These are phyloP conservation scores for Boechera retrofracta DNA, from an alignment of 345 rosid species.

Conservation along the genomic window DNA sequence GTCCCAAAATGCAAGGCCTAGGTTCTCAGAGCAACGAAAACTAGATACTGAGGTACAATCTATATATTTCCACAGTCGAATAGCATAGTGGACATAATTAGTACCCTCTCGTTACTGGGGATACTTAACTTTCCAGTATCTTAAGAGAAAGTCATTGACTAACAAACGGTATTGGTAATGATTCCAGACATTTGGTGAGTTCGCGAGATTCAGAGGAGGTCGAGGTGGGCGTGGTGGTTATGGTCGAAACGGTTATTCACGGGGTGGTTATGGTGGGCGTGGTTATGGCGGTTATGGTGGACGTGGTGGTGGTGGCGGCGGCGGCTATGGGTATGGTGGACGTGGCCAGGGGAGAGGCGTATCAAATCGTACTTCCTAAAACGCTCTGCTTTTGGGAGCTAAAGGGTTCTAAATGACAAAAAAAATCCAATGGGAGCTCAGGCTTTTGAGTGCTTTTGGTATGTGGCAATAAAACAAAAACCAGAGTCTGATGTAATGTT, in stretches of 20 bases:
- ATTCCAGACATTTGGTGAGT: constrained; percentile 75
- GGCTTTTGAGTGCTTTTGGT: constrained; percentile 17
- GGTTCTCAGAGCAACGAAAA: constrained; percentile 85
- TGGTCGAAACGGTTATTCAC: constrained; percentile 49
- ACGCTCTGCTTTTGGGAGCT: neutral
- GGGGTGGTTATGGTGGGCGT: constrained; percentile 51
- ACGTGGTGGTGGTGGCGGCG: constrained; percentile 47
- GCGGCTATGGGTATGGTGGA: constrained; percentile 54
- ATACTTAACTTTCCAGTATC: neutral
- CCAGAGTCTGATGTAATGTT: constrained; percentile 23
- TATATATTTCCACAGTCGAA: neutral
- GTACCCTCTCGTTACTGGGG: neutral
- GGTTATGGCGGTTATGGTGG: constrained; percentile 41
- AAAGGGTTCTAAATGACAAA: neutral
- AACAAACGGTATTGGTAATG: constrained; percentile 13
- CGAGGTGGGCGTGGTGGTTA: constrained; percentile 45
- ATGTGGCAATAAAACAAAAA: constrained; percentile 38
- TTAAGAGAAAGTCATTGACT: constrained; percentile 4
- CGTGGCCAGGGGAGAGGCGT: constrained; percentile 45
- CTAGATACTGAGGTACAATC: constrained; percentile 80
- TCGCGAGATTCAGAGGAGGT: constrained; percentile 55
- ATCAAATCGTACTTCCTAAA: constrained; percentile 23
- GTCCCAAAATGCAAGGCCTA: constrained; percentile 70
- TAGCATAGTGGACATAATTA: neutral
- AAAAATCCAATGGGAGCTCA: constrained; percentile 8